phyloP scores from a whole-genome alignment of 768 basidiomycete species.

The Trametopsis cervina region DNA sequence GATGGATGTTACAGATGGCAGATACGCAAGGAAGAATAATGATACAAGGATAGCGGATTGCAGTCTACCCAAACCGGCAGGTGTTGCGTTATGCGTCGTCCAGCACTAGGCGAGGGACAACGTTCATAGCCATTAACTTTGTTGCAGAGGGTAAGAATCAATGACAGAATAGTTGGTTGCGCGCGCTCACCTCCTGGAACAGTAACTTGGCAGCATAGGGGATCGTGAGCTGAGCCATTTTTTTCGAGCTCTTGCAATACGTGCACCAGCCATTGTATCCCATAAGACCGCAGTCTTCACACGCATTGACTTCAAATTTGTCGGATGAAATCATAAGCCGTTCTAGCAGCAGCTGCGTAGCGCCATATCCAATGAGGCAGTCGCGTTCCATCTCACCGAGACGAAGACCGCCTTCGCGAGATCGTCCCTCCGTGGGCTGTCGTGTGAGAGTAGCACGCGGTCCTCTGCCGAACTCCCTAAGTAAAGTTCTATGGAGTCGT shows the following conservation, averaged over 20 bases:
- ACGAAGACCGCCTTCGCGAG: conserved; percentile 93
- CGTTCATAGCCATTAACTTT: conserved; percentile 96
- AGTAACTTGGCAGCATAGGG: conserved; percentile 93
- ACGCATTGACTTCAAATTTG: conserved; percentile 95
- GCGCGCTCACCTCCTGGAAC: conserved; percentile 70
- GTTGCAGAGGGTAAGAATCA: conserved; percentile 2
- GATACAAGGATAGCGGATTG: neutral
- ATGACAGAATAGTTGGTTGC: conserved; percentile 3
- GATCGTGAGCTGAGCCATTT: conserved; percentile 91
- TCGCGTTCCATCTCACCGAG: conserved; percentile 99
- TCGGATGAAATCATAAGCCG: conserved; percentile 99
- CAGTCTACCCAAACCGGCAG: neutral
- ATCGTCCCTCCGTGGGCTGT: conserved; percentile 97
- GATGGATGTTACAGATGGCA: neutral
- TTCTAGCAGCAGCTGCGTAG: conserved; percentile 92
- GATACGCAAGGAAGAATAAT: neutral
- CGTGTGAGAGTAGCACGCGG: conserved; percentile 94
- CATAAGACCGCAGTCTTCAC: conserved; percentile 89
- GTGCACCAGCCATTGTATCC: conserved; percentile 95
- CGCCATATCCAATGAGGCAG: conserved; percentile 97
- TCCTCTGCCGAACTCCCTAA: conserved; percentile 49
- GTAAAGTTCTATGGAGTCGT: no score
- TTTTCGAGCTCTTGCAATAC: conserved; percentile 97
- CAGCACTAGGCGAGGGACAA: conserved; percentile 82
- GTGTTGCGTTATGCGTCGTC: conserved; percentile 54